Base-by-base conservation (phyloP, 2,329 filamentous ascomycete genomes). In the Ceratocystis lukuohia region DNA sequence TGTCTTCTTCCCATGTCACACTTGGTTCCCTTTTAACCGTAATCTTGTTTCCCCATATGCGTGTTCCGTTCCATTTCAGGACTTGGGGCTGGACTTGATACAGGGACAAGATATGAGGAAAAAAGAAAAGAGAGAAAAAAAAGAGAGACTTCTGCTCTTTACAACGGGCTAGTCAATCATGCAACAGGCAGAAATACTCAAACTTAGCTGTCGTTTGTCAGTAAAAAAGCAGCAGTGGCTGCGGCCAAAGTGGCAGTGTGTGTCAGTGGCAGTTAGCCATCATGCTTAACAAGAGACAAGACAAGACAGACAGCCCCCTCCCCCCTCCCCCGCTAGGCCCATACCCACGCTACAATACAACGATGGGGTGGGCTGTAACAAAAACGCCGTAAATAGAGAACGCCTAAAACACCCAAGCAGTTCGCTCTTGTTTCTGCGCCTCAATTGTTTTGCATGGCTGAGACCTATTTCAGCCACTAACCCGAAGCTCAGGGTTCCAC, bases 401-500 rank as follows among this genome's bases (percentile, higher is more conserved):
- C 53, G 53, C 53, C 53, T 59, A 33, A 30, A 59, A 59, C 53
- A 59, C 53, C 10, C 28, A 59, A 30, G 28, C 53, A 59, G 53
- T 59, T 59, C 53, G 53, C 25, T 59, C 28, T 59, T 59, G 25
- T 59, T 59, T 59, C 53, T 33, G 53, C 53, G 28, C 53, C 53
- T 37, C 53, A 59, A 33, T 30, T 22, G 20, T 59, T 56, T 59
- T 59, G 53, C 53, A 33, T 59, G 53, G 28, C 53, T 37, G 28
- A 59, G 53, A 59, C 53, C 28, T 59, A 33, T 30, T 59, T 59
- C 53, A 59, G 53, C 53, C 53, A 59, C 53, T 37, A n/a, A 37
- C 28, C 28, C 53, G 37, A 37, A 59, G 53, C 22, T 30, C 12
- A 59, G 53, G 53, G 53, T 33, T 59, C 15, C 12, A 17, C 22